Conservation (phyloP, 2,329 filamentous ascomycete species). For the Emydomyces testavorans region DNA sequence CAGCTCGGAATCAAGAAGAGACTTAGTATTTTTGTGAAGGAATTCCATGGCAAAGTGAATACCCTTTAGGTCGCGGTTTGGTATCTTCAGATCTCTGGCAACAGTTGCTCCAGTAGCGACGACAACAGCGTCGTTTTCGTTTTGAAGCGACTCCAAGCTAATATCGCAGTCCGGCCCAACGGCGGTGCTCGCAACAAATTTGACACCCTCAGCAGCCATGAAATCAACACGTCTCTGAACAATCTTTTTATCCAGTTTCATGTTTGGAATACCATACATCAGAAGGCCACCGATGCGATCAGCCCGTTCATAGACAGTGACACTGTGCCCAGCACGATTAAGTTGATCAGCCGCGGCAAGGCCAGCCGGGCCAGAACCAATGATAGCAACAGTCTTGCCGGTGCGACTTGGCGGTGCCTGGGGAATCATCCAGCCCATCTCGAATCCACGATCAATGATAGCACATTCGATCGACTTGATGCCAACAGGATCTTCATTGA, state of each 20-base stretch:
- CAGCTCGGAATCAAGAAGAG: slow-evolving; percentile 81
- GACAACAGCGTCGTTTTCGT: slow-evolving; percentile 68
- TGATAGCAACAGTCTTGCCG: slow-evolving; percentile 76
- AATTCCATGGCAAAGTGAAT: slow-evolving; percentile 98
- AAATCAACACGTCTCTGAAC: slow-evolving; percentile 93
- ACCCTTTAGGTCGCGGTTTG: slow-evolving; percentile 74
- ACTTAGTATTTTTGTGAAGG: slow-evolving; percentile 95
- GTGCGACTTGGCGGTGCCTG: slow-evolving; percentile 65
- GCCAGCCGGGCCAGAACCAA: slow-evolving; percentile 86
- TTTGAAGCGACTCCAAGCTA: slow-evolving; percentile 59
- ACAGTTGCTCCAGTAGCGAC: slow-evolving; percentile 90
- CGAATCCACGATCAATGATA: slow-evolving; percentile 93
- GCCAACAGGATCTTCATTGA: slow-evolving; percentile 92
- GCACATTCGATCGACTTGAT: slow-evolving; percentile 98
- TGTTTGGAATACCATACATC: slow-evolving; percentile 98
- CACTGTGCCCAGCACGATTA: slow-evolving; percentile 77
- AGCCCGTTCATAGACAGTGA: slow-evolving; percentile 86
- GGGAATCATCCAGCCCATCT: slow-evolving; percentile 96
- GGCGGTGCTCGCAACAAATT: slow-evolving; percentile 64
- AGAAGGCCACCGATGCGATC: slow-evolving; percentile 83
- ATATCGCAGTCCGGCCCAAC: slow-evolving; percentile 64
- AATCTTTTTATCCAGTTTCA: slow-evolving; percentile 97
- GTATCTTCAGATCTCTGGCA: slow-evolving; percentile 81
- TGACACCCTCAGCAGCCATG: slow-evolving; percentile 78
- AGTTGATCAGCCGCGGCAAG: slow-evolving; percentile 85